Evolutionary conservation across 2,329 filamentous ascomycete genomes (phyloP).

Genomic region (Penicillium frequentans): DNA sequence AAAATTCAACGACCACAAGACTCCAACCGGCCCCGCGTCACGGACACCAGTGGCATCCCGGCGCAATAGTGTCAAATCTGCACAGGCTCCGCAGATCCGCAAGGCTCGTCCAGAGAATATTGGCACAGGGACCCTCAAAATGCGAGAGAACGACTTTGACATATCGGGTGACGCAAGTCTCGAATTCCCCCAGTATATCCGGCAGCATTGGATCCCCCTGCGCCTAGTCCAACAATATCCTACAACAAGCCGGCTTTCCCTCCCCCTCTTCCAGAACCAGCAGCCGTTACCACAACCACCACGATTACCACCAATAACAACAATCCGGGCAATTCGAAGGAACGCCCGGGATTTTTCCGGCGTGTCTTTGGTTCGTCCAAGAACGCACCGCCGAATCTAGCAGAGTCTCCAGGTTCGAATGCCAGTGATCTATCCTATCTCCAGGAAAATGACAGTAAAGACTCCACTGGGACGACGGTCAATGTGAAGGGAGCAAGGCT

Average conservation of each 20-base stretch:
- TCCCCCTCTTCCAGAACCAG: slow-evolving; percentile 38
- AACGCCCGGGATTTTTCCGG: slow-evolving; percentile 85
- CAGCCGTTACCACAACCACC: slow-evolving; percentile 27
- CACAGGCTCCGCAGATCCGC: slow-evolving; percentile 36
- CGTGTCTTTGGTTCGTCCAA: slow-evolving; percentile 82
- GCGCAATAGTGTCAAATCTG: slow-evolving; percentile 46
- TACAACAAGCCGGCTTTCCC: slow-evolving; percentile 49
- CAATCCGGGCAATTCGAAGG: slow-evolving; percentile 50
- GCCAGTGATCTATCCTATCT: slow-evolving; percentile 21
- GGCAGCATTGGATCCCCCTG: slow-evolving; percentile 49
- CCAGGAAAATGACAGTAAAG: slow-evolving; percentile 28
- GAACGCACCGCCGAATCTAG: slow-evolving; percentile 38
- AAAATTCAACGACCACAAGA: slow-evolving; percentile 41
- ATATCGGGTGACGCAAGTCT: slow-evolving; percentile 26
- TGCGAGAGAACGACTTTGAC: slow-evolving; percentile 31
- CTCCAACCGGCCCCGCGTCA: slow-evolving; percentile 24
- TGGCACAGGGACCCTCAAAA: slow-evolving; percentile 35
- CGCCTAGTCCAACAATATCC: slow-evolving; percentile 55
- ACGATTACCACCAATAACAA: slow-evolving; percentile 8
- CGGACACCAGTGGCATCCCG: slow-evolving; percentile 37
- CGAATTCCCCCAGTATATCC: slow-evolving; percentile 42
- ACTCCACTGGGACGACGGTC: slow-evolving; percentile 15
- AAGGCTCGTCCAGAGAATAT: slow-evolving; percentile 42
- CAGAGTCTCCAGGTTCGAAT: slow-evolving; percentile 17
- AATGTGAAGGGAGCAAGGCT: slow-evolving; percentile 27